phyloP scores from a whole-genome alignment of 2,329 filamentous ascomycete species.

The Colletotrichum viniferum region DNA sequence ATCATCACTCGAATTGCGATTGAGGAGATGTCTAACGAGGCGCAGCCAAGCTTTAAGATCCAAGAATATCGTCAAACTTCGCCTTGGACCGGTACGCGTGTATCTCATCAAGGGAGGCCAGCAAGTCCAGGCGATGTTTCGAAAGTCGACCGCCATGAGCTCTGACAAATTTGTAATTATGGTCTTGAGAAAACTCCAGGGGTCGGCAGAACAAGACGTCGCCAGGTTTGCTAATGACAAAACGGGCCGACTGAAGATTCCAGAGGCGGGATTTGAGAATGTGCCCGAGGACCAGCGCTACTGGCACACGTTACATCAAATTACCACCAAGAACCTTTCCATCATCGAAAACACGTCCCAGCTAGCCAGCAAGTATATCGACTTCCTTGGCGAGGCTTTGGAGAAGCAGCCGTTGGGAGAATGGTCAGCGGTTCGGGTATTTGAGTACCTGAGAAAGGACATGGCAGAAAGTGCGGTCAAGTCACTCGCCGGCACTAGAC shows the following conservation, averaged over 20 bases:
- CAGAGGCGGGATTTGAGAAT: constrained; percentile 21
- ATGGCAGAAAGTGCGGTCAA: constrained; percentile 26
- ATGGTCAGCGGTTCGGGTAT: constrained; percentile 25
- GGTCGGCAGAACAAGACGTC: constrained; percentile 15
- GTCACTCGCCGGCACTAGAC: constrained; percentile 25
- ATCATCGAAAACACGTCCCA: background rate
- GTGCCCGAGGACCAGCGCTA: constrained; percentile 21
- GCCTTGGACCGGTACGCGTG: constrained; percentile 13
- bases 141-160: constrained; percentile 17
- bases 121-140: constrained; percentile 22
- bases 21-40: background rate
- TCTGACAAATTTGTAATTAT: constrained; percentile 24
- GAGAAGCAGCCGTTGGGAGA: constrained; percentile 15
- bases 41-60: background rate
- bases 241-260: constrained; percentile 20
- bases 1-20: background rate
- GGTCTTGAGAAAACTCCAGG: constrained; percentile 6
- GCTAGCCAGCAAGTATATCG: constrained; percentile 16
- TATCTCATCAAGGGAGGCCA: constrained; percentile 21
- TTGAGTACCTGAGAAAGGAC: constrained; percentile 22
- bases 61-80: constrained; percentile 11
- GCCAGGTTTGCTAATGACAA: constrained; percentile 17
- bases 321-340: constrained; percentile 19
- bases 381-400: constrained; percentile 13
- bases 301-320: constrained; percentile 25